Conservation (phyloP, 768 basidiomycete species). For the Lactarius hatsudake region DNA sequence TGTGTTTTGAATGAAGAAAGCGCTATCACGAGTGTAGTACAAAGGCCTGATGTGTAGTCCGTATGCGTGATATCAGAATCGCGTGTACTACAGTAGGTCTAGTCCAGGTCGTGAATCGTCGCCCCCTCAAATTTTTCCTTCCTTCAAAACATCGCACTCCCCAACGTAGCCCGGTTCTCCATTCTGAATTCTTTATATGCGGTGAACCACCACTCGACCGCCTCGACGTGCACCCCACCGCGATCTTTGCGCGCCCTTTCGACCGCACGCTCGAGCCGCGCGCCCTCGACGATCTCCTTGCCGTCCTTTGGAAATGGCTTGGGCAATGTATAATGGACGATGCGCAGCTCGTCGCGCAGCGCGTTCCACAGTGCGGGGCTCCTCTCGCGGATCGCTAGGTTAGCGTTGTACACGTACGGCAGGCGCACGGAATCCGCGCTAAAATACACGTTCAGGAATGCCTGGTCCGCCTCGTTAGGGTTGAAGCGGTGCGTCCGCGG, state of each 20-base stretch:
- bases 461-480: conserved; percentile 41
- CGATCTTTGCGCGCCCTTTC: conserved; percentile 21
- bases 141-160: conserved; percentile 3
- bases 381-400: conserved; percentile 37
- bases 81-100: not conserved
- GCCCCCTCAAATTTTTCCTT: no score
- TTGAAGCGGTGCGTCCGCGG: conserved; percentile 41
- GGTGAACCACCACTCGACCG: conserved; percentile 32
- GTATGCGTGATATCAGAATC: not conserved
- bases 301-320: conserved; percentile 32
- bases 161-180: conserved; percentile 13
- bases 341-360: conserved; percentile 33
- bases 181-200: conserved; percentile 29
- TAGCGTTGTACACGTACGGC: conserved; percentile 39
- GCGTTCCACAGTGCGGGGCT: conserved; percentile 35
- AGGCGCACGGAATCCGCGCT: conserved; percentile 35
- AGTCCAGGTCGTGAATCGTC: not conserved
- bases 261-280: conserved; percentile 27
- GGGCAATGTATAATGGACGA: conserved; percentile 38
- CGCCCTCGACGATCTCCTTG: conserved; percentile 28
- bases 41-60: not conserved
- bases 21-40: not conserved
- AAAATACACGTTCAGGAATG: conserved; percentile 42
- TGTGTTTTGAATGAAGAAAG: not conserved
- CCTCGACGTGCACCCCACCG: conserved; percentile 26